A percentile compares a stretch with the other conserved stretches of the same genome.
These are phyloP conservation scores for Zymoseptoria tritici DNA, from an alignment of 2,329 filamentous ascomycete genomes.

Conservation along the genomic window DNA sequence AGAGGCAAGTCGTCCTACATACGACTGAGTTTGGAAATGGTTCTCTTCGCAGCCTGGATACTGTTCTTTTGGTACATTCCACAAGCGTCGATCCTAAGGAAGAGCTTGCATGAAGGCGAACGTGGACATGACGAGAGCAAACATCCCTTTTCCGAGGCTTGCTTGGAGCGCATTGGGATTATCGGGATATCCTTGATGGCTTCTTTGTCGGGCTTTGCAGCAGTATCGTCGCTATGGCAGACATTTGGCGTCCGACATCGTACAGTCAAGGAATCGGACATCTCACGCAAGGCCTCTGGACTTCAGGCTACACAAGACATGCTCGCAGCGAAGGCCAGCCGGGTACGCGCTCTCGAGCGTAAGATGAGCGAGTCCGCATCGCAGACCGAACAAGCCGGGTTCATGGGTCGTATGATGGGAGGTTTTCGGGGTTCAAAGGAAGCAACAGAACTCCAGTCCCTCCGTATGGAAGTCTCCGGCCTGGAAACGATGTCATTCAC, in stretches of 20 bases:
- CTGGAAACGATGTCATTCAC: slow-evolving; percentile 72
- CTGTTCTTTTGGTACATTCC: slow-evolving; percentile 61
- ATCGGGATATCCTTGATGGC: slow-evolving; percentile 84
- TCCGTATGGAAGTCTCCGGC: slow-evolving; percentile 70
- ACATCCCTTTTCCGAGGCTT: slow-evolving; percentile 48
- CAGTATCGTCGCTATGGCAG: slow-evolving; percentile 82
- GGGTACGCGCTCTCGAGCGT: slow-evolving; percentile 61
- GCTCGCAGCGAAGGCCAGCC: slow-evolving; percentile 65
- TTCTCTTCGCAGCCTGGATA: slow-evolving; percentile 62
- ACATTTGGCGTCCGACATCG: slow-evolving; percentile 61
- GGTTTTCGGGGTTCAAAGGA: slow-evolving; percentile 61
- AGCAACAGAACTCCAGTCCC: slow-evolving; percentile 43
- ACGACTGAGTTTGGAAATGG: slow-evolving; percentile 43
- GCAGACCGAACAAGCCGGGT: slow-evolving; percentile 41
- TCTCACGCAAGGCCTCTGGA: slow-evolving; percentile 70
- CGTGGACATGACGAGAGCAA: slow-evolving; percentile 27
- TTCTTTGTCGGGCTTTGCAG: slow-evolving; percentile 78
- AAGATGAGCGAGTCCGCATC: slow-evolving; percentile 44
- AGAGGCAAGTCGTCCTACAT: slow-evolving; percentile 48
- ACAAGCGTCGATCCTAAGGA: slow-evolving; percentile 29
- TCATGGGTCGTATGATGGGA: slow-evolving; percentile 68
- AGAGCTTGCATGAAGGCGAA: slow-evolving; percentile 36
- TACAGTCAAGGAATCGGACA: slow-evolving; percentile 58
- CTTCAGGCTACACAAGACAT: slow-evolving; percentile 73
- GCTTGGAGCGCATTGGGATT: slow-evolving; percentile 63